These are phyloP conservation scores for Brettanomyces sp. DNA, from an alignment of 805 yeast genomes.

Conservation along the genomic window DNA sequence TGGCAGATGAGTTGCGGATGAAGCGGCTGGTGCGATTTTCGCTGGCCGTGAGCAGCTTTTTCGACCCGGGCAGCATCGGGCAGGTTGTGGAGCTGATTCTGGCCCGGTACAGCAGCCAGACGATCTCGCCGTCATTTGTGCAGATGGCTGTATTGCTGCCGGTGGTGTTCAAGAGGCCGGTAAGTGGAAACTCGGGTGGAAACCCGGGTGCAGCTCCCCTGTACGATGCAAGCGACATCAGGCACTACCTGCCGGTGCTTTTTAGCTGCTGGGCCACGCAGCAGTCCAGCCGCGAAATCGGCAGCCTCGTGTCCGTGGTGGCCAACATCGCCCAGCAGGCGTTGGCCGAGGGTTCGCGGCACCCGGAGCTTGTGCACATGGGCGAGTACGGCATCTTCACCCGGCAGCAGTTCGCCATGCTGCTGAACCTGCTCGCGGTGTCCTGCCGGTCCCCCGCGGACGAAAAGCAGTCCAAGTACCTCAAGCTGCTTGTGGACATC, in stretches of 20 bases:
- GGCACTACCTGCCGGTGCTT: conserved; percentile 51
- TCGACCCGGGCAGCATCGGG: conserved; percentile 38
- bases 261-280: conserved; percentile 66
- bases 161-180: conserved; percentile 23
- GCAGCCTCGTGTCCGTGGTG: conserved; percentile 51
- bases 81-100: conserved; percentile 41
- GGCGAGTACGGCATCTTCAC: conserved; percentile 57
- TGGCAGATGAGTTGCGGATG: conserved; percentile 40
- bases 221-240: conserved; percentile 22
- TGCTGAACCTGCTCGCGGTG: conserved; percentile 43
- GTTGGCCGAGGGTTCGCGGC: conserved; percentile 24
- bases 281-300: conserved; percentile 43
- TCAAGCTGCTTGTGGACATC: conserved; percentile 24
- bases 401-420: conserved; percentile 47
- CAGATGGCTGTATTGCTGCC: conserved; percentile 51
- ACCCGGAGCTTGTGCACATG: conserved; percentile 25
- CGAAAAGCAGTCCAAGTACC: conserved; percentile 17
- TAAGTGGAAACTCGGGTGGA: conserved; percentile 7
- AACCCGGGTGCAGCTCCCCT: too few relatives aligned
- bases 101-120: conserved; percentile 42
- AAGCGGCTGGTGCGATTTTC: conserved; percentile 43
- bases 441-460: conserved; percentile 18
- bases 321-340: conserved; percentile 50
- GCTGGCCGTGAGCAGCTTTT: conserved; percentile 44
- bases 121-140: conserved; percentile 41